These are phyloP conservation scores for Saccharum spontaneum DNA, from an alignment of 176 grass and related monocot genomes.

Conservation along the genomic window DNA sequence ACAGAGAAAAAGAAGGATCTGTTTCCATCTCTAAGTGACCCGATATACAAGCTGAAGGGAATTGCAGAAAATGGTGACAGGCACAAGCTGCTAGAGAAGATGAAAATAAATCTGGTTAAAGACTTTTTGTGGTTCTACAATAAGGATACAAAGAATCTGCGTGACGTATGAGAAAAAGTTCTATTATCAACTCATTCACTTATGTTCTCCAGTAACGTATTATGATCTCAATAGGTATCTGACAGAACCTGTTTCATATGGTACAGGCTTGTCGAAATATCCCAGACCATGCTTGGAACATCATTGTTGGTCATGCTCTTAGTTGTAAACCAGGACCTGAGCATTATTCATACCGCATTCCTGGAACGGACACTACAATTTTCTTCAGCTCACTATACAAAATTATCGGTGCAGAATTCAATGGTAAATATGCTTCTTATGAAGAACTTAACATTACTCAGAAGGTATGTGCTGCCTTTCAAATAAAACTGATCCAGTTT, in stretches of 20 bases:
- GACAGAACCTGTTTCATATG: not conserved
- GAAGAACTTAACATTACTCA: not conserved
- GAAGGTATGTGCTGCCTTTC: not conserved
- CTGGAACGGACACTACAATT: not conserved
- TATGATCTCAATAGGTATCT: not conserved
- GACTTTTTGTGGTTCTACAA: conserved; percentile 6
- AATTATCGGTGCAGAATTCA: conserved; percentile 4
- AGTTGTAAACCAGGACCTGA: conserved; percentile 8
- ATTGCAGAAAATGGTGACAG: conserved; percentile 11
- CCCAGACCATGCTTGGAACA: not conserved
- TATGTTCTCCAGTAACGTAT: not conserved
- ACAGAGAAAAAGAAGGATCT: not conserved
- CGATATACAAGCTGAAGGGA: not conserved
- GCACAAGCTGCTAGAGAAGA: not conserved
- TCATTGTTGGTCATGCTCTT: conserved; percentile 25
- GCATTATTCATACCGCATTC: not conserved
- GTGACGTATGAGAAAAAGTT: not conserved
- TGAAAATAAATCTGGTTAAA: not conserved
- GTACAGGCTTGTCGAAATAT: not conserved
- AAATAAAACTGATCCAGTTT: not conserved
- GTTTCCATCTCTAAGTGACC: not conserved
- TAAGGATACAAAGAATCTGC: not conserved
- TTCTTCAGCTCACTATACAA: not conserved
- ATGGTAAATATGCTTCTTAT: not conserved
- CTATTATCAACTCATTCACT: not conserved